Percentiles rank a stretch among this genome's conserved stretches.
phyloP scores from a whole-genome alignment of 148 eudicot genomes.

The Chenopodium album region DNA sequence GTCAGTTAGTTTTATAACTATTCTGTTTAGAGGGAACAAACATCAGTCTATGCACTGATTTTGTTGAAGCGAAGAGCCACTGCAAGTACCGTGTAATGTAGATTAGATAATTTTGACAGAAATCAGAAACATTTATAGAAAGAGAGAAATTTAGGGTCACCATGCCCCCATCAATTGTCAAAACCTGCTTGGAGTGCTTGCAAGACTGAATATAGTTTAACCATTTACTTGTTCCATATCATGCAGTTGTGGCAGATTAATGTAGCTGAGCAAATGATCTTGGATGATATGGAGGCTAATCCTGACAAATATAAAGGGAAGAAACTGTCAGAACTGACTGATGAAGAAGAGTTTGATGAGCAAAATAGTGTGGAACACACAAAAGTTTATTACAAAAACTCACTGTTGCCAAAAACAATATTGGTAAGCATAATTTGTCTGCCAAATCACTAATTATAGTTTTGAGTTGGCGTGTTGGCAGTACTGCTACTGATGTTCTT shows the following conservation, averaged over 20 bases:
- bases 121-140: neutral
- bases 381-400: conserved; percentile 56
- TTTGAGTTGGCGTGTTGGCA: neutral
- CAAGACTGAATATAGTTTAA: neutral
- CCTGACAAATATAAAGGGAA: conserved; percentile 81
- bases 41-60: neutral
- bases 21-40: neutral
- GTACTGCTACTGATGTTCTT: conserved; percentile 14
- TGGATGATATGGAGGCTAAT: conserved; percentile 85
- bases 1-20: neutral
- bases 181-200: no score
- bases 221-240: conserved; percentile 14
- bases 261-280: conserved; percentile 88
- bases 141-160: neutral
- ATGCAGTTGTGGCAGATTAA: conserved; percentile 93
- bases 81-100: neutral
- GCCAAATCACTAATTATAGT: neutral
- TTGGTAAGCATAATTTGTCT: conserved; percentile 44
- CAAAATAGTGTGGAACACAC: conserved; percentile 58
- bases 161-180: no score
- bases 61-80: neutral
- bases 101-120: neutral
- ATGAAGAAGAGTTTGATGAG: conserved; percentile 86
- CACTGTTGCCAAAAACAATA: conserved; percentile 50
- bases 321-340: conserved; percentile 69